These are phyloP conservation scores for Cucurbita argyrosperma DNA, from an alignment of 306 rosid genomes.

Conservation along the genomic window DNA sequence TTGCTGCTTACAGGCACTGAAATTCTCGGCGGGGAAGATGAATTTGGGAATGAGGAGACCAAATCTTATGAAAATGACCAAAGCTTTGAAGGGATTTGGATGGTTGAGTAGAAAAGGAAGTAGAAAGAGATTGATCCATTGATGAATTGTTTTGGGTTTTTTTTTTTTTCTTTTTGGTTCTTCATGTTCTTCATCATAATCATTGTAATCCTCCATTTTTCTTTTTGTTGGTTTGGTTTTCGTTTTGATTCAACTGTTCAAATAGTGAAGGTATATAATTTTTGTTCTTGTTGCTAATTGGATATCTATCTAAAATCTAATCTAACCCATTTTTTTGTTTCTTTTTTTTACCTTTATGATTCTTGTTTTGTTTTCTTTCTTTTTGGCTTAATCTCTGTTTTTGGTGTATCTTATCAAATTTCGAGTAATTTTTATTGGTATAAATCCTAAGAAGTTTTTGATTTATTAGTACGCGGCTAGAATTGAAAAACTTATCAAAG, in stretches of 20 bases:
- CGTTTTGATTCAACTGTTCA: background rate
- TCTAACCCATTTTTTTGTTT: background rate
- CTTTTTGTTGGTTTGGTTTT: background rate
- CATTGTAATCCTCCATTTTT: background rate
- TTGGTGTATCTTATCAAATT: too few relatives aligned
- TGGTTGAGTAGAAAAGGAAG: conserved; percentile 26
- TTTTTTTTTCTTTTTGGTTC: background rate
- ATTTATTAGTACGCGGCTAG: too few relatives aligned
- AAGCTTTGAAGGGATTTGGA: conserved; percentile 78
- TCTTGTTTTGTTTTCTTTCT: background rate
- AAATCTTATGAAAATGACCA: conserved; percentile 59
- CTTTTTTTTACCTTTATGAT: background rate
- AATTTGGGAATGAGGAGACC: conserved; percentile 82
- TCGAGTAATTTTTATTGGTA: too few relatives aligned
- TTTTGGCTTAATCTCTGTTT: background rate
- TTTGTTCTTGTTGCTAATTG: background rate
- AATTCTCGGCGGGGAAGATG: conserved; percentile 85
- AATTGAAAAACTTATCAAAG: too few relatives aligned
- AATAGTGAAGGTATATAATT: background rate
- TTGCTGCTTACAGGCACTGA: conserved; percentile 85
- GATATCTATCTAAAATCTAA: background rate
- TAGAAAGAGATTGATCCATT: background rate
- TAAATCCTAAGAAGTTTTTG: too few relatives aligned
- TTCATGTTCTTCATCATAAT: background rate
- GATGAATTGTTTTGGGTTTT: background rate